Evolutionary conservation across 176 grass and related monocot species (phyloP), one percentile per base, ranked within the genome.

Genomic region (Canna indica): DNA sequence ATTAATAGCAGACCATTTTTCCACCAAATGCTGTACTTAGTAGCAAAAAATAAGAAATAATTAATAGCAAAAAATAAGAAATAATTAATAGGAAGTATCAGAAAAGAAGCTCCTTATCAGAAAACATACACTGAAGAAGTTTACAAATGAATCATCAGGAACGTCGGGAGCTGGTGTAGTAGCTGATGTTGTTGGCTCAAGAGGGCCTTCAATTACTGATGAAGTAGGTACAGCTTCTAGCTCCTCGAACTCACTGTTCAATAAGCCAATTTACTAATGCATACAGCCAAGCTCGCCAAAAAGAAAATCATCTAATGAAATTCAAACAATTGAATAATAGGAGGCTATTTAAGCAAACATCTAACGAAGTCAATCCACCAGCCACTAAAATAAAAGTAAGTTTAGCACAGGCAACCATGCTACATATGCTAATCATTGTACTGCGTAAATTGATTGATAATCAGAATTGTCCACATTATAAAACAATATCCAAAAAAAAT

Each of bases 131-230:
- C 71, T 73, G 71, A 73, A 73, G 39, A 59, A 73, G 30, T 73
- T 73, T 24, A 73, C 71, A 73, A 73, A 73, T 29, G n/a, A 26
- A 57, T 73, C 71, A 73, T 73, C 71, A 59, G 70, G 48, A 72
- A 57, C 70, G 39, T 57, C 70, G 6, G 35, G 52, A 30, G 52
- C 16, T 59, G 71, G 24, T 59, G 71, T 39, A 27, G 71, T 3
- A 4, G 53, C 35, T 17, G 71, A 73, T 42, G 71, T 58, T 38
- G 53, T 59, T 41, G 71, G 58, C 58, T 61, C 58, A 36, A 42
- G 33, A 59, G 71, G 50, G 42, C 71, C 71, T 73, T 73, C 71
- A 28, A 73, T 59, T 22, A 73, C 71, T 10, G 53, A 73, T 36
- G 45, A 71, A 71, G 47, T 59, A 59, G 71, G 71, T 10, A 73